Base-by-base conservation (phyloP, 164 flowering plant genomes). In the Vitis cinerea region DNA sequence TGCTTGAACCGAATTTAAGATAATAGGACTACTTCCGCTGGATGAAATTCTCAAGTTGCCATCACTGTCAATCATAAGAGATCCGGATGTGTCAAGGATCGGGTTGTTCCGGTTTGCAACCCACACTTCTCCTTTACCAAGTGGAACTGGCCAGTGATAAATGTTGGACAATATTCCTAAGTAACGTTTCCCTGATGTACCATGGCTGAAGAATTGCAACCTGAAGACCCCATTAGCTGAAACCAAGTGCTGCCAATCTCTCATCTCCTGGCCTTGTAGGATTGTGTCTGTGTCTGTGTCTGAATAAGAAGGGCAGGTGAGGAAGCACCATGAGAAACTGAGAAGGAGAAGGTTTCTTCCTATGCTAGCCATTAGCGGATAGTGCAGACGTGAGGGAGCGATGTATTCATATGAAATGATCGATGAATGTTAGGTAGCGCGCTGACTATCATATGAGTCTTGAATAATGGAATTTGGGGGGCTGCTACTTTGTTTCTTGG, bases 81-180 rank as follows among this genome's bases (percentile, higher is more conserved):
- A 8, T 59, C 55, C 64, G 0, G 64, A 59, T 16, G 9, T 9
- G 1, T 37, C 62, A 6, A 23, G 3, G 13, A 69, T 51, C 3
- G 77, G 77, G 19, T 10, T 59, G 73, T 74, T 31, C 51, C 73
- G 63, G 62, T 74, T 69, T 13, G 73, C 73, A 15, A 69, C 56
- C 77, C 72, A 69, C 1, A 27, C 58, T 8, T 47, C 48, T 16
- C 19, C 37, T 37, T 6, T 37, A 37, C 4, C 44, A 37, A 37
- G 44, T 0, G 44, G 27, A 23, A 23, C 55, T 49, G 47, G 17
- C 63, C 15, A 12, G 2, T 65, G 6, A 19, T 64, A 57, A 50
- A 50, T 57, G 27, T 23, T 23, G 27, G 1, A 1, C 27, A 23
- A 23, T 53, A 75, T 60, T 55, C 78, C 78, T 23, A 71, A 63